Evolutionary conservation across 2,329 filamentous ascomycete genomes (phyloP).

Genomic region (Sodiomyces alkalinus): DNA sequence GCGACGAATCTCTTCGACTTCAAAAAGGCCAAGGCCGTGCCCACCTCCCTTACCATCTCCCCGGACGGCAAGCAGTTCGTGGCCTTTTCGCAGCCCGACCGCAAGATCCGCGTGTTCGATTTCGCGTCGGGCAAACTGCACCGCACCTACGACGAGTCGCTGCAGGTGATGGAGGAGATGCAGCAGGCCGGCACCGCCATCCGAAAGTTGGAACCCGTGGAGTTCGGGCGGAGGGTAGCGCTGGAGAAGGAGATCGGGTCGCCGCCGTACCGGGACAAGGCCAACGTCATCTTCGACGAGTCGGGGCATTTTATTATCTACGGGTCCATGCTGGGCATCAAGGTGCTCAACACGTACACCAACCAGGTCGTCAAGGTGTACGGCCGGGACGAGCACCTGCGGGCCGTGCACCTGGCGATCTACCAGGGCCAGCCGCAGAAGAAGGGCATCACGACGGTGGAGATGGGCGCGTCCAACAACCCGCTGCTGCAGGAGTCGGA

Average conservation of each 20-base stretch:
- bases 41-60: slow-evolving; percentile 70
- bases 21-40: slow-evolving; percentile 82
- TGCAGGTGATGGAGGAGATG: slow-evolving; percentile 82
- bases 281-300: slow-evolving; percentile 90
- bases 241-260: slow-evolving; percentile 77
- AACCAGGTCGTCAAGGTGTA: slow-evolving; percentile 86
- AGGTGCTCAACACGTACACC: slow-evolving; percentile 90
- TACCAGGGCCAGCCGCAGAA: slow-evolving; percentile 95
- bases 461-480: slow-evolving; percentile 93
- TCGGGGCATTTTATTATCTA: slow-evolving; percentile 92
- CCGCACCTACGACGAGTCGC: slow-evolving; percentile 87
- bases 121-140: slow-evolving; percentile 79
- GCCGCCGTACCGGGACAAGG: slow-evolving; percentile 47
- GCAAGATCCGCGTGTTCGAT: slow-evolving; percentile 86
- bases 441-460: slow-evolving; percentile 83
- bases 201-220: slow-evolving; percentile 72
- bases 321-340: slow-evolving; percentile 80
- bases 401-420: slow-evolving; percentile 66
- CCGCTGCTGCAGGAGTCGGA: slow-evolving; percentile 88
- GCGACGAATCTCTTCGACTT: slow-evolving; percentile 92
- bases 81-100: slow-evolving; percentile 81
- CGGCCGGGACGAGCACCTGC: slow-evolving; percentile 76
- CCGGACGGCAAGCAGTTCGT: slow-evolving; percentile 77
- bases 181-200: slow-evolving; percentile 80
- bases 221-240: slow-evolving; percentile 79